Conservation (phyloP, 768 basidiomycete genomes). For the Phaeotremella fagi region DNA sequence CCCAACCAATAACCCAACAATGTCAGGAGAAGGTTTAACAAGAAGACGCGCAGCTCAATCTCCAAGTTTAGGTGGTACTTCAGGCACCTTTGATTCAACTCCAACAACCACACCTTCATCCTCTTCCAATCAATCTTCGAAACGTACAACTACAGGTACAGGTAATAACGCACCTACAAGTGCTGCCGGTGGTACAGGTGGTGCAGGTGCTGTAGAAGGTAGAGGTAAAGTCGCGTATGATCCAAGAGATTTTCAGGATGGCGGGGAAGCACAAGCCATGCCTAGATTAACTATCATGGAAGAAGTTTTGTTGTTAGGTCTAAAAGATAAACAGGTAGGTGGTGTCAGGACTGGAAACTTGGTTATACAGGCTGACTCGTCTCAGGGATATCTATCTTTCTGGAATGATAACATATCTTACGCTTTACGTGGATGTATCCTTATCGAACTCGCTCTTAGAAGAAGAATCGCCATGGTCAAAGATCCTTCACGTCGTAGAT, state of each 20-base stretch:
- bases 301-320: constrained; percentile 84
- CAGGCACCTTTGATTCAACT: constrained; percentile 12
- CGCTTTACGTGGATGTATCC: constrained; percentile 94
- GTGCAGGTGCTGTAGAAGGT: constrained; percentile 65
- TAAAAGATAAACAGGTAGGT: constrained; percentile 89
- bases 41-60: constrained; percentile 40
- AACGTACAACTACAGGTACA: too few relatives aligned
- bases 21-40: constrained; percentile 45
- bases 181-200: constrained; percentile 28
- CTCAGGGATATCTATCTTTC: constrained; percentile 86
- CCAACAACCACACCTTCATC: constrained; percentile 17
- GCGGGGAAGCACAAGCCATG: constrained; percentile 57
- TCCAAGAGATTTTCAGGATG: constrained; percentile 69
- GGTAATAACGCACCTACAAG: constrained; percentile 52
- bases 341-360: neutral
- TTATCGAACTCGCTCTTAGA: constrained; percentile 93
- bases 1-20: too few relatives aligned
- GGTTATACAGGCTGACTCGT: too few relatives aligned
- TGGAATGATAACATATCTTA: constrained; percentile 99
- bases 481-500: constrained; percentile 70
- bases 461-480: constrained; percentile 84
- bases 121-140: constrained; percentile 12
- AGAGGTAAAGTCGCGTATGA: constrained; percentile 87
- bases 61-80: constrained; percentile 25
- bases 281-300: constrained; percentile 93